Evolutionary conservation across 73 alveolate species (phyloP), one percentile per base, ranked within the genome.

Genomic region (Paramecium bursaria): DNA sequence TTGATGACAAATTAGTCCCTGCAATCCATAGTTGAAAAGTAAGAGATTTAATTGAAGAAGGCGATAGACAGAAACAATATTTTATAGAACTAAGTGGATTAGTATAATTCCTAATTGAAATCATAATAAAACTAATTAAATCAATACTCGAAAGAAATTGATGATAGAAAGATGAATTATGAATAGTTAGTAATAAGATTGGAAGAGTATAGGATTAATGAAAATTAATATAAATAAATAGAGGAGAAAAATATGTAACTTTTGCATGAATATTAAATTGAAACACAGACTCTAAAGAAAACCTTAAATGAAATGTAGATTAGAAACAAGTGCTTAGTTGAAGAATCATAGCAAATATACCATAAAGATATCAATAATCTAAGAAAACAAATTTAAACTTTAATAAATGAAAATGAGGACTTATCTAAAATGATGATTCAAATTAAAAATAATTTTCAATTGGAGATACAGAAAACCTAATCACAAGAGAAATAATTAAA

Each of bases 321-420:
- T 39, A 67, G 44, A 25, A 42, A 67, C 21, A 35, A 67, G 21
- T 27, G 21, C 15, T 35, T 19, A 67, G 1, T 39, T 19, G 33
- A 67, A 35, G 82, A 67, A 35, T 25, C 17, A 25, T 19, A 17
- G 9, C 54, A 21, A 15, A 67, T 21, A 25, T 42, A 67, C 27
- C 19, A 67, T 33, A 67, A 67, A 39, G 82, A 67, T 39, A 35
- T 67, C 4, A 35, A 31, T 33, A 22, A 67, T 67, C 46, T 67
- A 6, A 67, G 44, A 42, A 67, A 67, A 7, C 44, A 67, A 67
- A 15, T 67, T 1, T 67, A 67, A 35, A 19, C 33, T 39, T 25
- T 67, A 3, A 35, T 67, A 10, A 35, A 25, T 35, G 82, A 67
- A 42, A 67, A 67, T 67, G 82, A 67, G 25, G 82, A 67, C 22